Conservation (phyloP, 2,329 filamentous ascomycete species). For the Penicillium palitans region DNA sequence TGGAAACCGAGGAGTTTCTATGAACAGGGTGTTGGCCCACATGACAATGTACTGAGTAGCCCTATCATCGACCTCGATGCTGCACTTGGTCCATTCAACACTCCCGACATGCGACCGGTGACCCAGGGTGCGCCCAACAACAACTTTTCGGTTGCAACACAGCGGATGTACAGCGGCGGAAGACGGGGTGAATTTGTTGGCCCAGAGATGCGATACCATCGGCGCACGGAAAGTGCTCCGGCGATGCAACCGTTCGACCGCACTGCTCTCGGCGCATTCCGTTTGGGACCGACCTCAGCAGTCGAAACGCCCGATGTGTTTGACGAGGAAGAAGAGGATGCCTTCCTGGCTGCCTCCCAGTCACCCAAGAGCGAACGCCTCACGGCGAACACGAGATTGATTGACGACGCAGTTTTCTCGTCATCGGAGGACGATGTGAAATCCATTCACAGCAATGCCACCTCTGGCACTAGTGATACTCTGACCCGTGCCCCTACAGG, state of each 20-base stretch:
- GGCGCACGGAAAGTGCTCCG: conserved; percentile 52
- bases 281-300: conserved; percentile 40
- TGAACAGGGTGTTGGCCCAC: conserved; percentile 39
- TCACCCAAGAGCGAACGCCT: conserved; percentile 24
- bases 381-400: conserved; percentile 4
- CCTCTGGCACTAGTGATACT: conserved; percentile 26
- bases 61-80: conserved; percentile 93
- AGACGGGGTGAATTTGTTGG: conserved; percentile 48
- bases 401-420: conserved; percentile 10
- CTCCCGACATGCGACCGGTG: conserved; percentile 49
- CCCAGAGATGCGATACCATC: conserved; percentile 52
- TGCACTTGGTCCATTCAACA: conserved; percentile 88
- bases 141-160: conserved; percentile 43
- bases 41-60: conserved; percentile 65
- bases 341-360: conserved; percentile 46
- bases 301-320: conserved; percentile 50
- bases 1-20: conserved; percentile 49
- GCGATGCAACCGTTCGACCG: conserved; percentile 52
- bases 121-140: conserved; percentile 34
- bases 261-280: conserved; percentile 38
- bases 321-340: conserved; percentile 54
- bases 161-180: conserved; percentile 52
- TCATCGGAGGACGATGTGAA: conserved; percentile 21
- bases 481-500: conserved; percentile 22
- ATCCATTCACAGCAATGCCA: conserved; percentile 29